Evolutionary conservation across 2,329 filamentous ascomycete species (phyloP).

Genomic region (Passalora sequoiae): DNA sequence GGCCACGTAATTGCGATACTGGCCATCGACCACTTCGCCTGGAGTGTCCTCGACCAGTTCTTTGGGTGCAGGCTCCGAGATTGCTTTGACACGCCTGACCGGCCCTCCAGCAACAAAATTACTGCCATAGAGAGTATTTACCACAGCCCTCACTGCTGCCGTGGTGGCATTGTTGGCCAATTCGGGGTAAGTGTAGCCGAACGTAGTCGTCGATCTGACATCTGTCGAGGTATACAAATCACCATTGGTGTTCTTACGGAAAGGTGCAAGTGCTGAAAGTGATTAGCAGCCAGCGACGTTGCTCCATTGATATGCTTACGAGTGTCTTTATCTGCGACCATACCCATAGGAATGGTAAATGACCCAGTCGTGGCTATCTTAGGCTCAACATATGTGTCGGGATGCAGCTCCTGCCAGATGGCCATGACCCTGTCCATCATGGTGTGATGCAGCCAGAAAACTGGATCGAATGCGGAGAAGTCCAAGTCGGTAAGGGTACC

Average conservation of each 20-base stretch:
- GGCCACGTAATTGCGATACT: slow-evolving; percentile 61
- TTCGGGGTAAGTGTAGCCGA: slow-evolving; percentile 74
- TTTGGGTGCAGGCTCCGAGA: slow-evolving; percentile 12
- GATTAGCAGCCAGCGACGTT: slow-evolving; percentile 5
- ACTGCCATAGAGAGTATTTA: slow-evolving; percentile 60
- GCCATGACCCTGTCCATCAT: slow-evolving; percentile 72
- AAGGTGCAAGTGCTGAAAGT: slow-evolving; percentile 45
- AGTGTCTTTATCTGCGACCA: slow-evolving; percentile 35
- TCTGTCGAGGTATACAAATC: slow-evolving; percentile 64
- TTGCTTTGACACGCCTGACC: slow-evolving; percentile 6
- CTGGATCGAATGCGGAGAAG: slow-evolving; percentile 71
- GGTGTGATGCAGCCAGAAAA: slow-evolving; percentile 70
- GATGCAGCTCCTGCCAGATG: slow-evolving; percentile 72
- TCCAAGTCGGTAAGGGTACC: slow-evolving; percentile 66
- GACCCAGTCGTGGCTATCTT: slow-evolving; percentile 51
- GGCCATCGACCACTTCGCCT: slow-evolving; percentile 34
- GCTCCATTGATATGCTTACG: slow-evolving; percentile 17
- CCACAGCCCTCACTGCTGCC: slow-evolving; percentile 44
- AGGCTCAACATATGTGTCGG: slow-evolving; percentile 58
- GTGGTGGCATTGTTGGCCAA: slow-evolving; percentile 41
- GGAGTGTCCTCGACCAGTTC: slow-evolving; percentile 25
- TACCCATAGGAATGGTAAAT: slow-evolving; percentile 55
- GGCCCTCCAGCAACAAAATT: slow-evolving; percentile 28
- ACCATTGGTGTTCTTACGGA: slow-evolving; percentile 54
- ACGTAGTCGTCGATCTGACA: slow-evolving; percentile 54